Evolutionary conservation across 2,329 filamentous ascomycete genomes (phyloP), one percentile per base, ranked within the genome.

Genomic region (Hypoxylon sp.): DNA sequence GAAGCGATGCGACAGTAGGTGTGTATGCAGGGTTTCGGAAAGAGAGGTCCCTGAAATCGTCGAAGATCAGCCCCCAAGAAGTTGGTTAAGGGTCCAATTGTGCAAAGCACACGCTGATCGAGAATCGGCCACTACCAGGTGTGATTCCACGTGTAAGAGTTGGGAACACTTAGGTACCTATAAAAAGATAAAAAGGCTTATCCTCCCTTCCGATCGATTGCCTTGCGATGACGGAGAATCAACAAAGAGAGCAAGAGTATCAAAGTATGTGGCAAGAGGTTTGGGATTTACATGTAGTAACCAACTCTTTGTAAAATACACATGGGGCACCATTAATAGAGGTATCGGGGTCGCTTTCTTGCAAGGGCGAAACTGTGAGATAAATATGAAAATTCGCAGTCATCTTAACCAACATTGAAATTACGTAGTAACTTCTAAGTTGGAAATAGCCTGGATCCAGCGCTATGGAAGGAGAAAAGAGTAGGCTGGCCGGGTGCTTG

Each of bases 1-100:
- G 65, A 32, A 44, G 51, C 55, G 54, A 68, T 68, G 59, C 44
- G 30, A 68, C 65, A 44, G 12, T 55, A 56, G 14, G 18, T 51
- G 50, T 58, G 54, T 44, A 62, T n/a, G n/a, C n/a, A 49, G 53
- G 53, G 12, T 53, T 59, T 67, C n/a, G 11, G 44, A 50, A 40
- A 30, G 28, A 46, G n/a, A 52, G 48, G 33, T 33, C 44, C n/a
- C 51, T 61, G 24, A 59, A 64, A 36, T 22, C 38, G 57, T 32
- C 38, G 22, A 64, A 46, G 58, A 65, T 65, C 62, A 7, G 36
- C 57, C 22, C 22, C 38, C 24, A 24, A 57, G 12, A 50, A 30
- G 44, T 53, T 36, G 46, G 51, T 56, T 22, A n/a, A 22, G 50
- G 55, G 46, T 59, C 56, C 33, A 51, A 58, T 54, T 55, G 28